Conservation (phyloP, 1,284 basidiomycete species). For the Gymnopus androsaceus region DNA sequence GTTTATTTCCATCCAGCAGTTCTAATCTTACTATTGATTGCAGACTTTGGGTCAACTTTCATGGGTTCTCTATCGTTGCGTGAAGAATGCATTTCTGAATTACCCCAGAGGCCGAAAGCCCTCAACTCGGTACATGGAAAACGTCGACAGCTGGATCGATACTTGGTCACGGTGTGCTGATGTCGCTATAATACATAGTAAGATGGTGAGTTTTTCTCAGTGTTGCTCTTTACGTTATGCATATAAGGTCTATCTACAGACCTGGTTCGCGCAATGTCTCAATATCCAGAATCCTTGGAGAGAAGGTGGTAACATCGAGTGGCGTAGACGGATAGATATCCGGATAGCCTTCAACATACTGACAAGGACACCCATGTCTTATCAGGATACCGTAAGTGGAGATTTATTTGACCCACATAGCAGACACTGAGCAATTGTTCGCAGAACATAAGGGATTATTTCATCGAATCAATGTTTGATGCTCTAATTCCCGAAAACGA, state of each 20-base stretch:
- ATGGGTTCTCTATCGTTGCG: slow-evolving; percentile 11
- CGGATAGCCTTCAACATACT: slow-evolving; percentile 71
- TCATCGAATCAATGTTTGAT: slow-evolving; percentile 59
- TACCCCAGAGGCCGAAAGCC: not conserved
- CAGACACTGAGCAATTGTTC: slow-evolving; percentile 34
- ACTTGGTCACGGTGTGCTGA: slow-evolving; percentile 80
- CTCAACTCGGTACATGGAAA: slow-evolving; percentile 19
- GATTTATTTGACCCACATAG: not conserved
- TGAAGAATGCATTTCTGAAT: not conserved
- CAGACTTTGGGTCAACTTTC: slow-evolving; percentile 1
- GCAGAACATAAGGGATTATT: slow-evolving; percentile 45
- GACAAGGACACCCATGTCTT: slow-evolving; percentile 63
- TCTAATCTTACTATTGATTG: not conserved
- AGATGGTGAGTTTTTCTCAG: slow-evolving; percentile 20
- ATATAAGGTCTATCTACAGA: slow-evolving; percentile 41
- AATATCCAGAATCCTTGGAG: slow-evolving; percentile 59
- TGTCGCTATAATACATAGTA: slow-evolving; percentile 57
- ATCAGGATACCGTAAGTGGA: slow-evolving; percentile 37
- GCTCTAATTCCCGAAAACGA: slow-evolving; percentile 54
- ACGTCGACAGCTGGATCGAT: slow-evolving; percentile 60
- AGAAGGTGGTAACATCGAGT: slow-evolving; percentile 50
- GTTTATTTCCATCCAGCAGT: not conserved
- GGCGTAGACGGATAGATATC: slow-evolving; percentile 65
- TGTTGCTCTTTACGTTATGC: not conserved
- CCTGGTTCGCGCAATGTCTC: slow-evolving; percentile 56